phyloP scores from a whole-genome alignment of 305 asterid species.

The Lippia alba region DNA sequence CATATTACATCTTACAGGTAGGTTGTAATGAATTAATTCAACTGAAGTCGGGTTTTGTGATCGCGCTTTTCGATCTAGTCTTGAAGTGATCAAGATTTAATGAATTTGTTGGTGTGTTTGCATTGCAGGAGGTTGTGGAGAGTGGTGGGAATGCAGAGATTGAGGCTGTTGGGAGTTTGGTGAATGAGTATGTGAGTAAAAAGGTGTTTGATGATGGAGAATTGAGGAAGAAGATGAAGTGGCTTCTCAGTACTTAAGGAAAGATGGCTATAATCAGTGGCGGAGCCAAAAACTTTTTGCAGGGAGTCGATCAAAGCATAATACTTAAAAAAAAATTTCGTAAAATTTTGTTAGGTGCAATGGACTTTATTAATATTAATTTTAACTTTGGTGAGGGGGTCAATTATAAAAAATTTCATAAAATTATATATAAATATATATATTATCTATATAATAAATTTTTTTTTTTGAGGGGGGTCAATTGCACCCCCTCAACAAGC shows the following conservation, averaged over 20 bases:
- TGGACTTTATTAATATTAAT: no score
- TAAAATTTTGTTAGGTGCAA: no score
- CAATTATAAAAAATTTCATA: no score
- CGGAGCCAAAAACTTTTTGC: no score
- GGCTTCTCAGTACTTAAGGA: slow-evolving; percentile 36
- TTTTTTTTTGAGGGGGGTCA: no score
- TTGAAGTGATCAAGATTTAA: no score
- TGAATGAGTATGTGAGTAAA: slow-evolving; percentile 24
- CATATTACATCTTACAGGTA: slow-evolving; percentile 37
- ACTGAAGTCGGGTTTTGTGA: background rate
- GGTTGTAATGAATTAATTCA: background rate
- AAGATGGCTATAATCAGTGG: slow-evolving; percentile 34
- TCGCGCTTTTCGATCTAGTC: background rate
- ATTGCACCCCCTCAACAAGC: no score
- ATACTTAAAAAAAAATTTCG: no score
- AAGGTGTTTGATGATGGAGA: slow-evolving; percentile 17
- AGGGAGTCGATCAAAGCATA: no score
- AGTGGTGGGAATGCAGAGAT: slow-evolving; percentile 27
- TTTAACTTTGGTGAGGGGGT: no score
- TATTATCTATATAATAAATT: no score
- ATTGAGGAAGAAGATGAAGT: slow-evolving; percentile 37
- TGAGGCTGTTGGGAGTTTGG: slow-evolving; percentile 25
- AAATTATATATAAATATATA: no score
- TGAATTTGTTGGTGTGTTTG: background rate
- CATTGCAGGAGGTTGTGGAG: slow-evolving; percentile 35